Evolutionary conservation across 495 filamentous ascomycete species (phyloP), one percentile per base, ranked within the genome.

Genomic region (Penicillium longicatenatum): DNA sequence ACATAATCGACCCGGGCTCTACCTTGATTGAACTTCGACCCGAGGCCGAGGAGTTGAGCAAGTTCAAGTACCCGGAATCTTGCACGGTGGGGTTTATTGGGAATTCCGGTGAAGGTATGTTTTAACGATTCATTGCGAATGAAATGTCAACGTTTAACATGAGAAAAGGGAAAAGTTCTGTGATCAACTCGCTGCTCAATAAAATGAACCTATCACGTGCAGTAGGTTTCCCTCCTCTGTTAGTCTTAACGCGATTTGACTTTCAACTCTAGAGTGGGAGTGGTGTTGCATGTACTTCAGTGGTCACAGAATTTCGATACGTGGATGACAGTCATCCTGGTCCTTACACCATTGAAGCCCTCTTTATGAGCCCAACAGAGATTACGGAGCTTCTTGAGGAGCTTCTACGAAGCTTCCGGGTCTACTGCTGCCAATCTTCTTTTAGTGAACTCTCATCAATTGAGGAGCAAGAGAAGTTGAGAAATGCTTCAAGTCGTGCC

Each of bases 151-250:
- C 14, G 10, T 48, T 50, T 10, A 60, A 21, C 20, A 4, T 4
- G 41, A 49, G 17, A 24, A 11, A 31, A 70, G 71, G 71, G 0
- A 75, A 75, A 57, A 75, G 71, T 52, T 67, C 60, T 10, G 3
- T 75, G 1, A 70, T 75, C 21, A 75, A 75, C 35, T 75, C 67
- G 3, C 20, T 75, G 10, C 64, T 75, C 5, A 63, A 68, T 33
- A 50, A 59, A 29, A 29, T 51, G 1, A 54, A 59, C 6, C 56
- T 75, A 1, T 51, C 70, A 12, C 67, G 67, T 12, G 68, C 72
- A 21, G 72, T 73, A 56, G 29, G 54, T 26, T 7, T n/a, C 30
- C 21, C 43, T 11, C 10, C 42, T n/a, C 19, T 5, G 14, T 11
- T 35, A 11, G 19, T 6, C 35, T 52, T 46, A n/a, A 51, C 2